These are phyloP conservation scores for Fusarium liriodendri DNA, from an alignment of 2,329 filamentous ascomycete genomes.

Conservation along the genomic window DNA sequence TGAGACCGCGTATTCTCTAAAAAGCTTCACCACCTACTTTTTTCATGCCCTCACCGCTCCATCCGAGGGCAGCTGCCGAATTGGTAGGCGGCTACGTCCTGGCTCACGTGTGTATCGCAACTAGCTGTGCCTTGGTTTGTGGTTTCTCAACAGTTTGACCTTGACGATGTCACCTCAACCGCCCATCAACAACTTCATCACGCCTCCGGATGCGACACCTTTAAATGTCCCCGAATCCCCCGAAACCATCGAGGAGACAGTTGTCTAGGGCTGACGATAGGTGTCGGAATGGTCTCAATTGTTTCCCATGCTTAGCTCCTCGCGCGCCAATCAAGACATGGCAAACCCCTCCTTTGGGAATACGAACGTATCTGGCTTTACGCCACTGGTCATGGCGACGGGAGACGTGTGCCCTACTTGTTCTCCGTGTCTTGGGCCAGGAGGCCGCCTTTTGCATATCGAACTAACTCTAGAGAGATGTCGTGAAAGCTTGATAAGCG, in stretches of 20 bases:
- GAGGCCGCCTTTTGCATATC: not conserved
- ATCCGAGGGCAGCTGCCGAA: not conserved
- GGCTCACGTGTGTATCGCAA: conserved; percentile 1
- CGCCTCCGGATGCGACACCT: not conserved
- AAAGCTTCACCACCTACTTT: conserved; percentile 12
- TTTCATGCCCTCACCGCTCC: not conserved
- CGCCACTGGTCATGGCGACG: not conserved
- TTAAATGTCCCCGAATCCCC: conserved; percentile 11
- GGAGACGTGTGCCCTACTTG: not conserved
- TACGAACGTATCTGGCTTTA: not conserved
- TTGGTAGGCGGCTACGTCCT: not conserved
- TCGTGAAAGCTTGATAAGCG: conserved; percentile 2
- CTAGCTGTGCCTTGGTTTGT: not conserved
- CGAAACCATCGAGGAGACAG: not conserved
- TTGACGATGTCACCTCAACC: not conserved
- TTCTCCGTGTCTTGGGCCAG: not conserved
- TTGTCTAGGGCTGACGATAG: conserved; percentile 7
- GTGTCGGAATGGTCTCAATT: not conserved
- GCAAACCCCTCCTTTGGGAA: conserved; percentile 14
- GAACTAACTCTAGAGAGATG: not conserved
- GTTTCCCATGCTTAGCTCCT: not conserved
- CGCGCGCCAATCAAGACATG: not conserved
- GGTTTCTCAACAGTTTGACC: not conserved
- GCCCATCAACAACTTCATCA: not conserved
- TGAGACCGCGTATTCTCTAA: not conserved